These are phyloP conservation scores for Euphorbia pulcherrima DNA, from an alignment of 345 rosid species.

Conservation along the genomic window DNA sequence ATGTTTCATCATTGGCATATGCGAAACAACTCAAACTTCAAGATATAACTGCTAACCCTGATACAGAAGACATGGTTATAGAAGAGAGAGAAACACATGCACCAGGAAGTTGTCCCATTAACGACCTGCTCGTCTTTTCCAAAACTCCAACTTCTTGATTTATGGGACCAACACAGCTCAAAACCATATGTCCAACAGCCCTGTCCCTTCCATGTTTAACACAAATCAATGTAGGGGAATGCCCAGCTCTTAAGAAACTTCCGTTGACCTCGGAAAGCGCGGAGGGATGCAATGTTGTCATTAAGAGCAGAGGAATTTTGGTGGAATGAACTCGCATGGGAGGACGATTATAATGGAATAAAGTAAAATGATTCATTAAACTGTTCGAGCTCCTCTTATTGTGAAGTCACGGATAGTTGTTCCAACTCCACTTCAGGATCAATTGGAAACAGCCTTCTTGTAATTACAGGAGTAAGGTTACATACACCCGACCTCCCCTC, in stretches of 20 bases:
- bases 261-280: slow-evolving; percentile 22
- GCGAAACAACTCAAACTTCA: background rate
- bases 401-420: too few relatives aligned
- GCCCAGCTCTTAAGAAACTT: slow-evolving; percentile 26
- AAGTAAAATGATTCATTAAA: too few relatives aligned
- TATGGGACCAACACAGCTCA: background rate
- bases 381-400: too few relatives aligned
- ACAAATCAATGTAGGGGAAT: background rate
- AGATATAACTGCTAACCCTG: background rate
- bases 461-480: too few relatives aligned
- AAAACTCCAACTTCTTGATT: slow-evolving; percentile 16
- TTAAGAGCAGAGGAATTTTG: slow-evolving; percentile 3
- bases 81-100: background rate
- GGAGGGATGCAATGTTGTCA: slow-evolving; percentile 6
- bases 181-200: slow-evolving; percentile 20
- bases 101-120: background rate
- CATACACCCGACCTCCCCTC: too few relatives aligned
- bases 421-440: too few relatives aligned
- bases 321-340: slow-evolving; percentile 6
- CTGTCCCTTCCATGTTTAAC: slow-evolving; percentile 20
- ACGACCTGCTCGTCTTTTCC: background rate
- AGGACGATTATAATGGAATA: too few relatives aligned
- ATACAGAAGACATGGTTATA: background rate
- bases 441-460: too few relatives aligned
- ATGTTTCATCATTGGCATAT: background rate